Conservation (phyloP, 202 grass and related monocot species). For the Musa balbisiana region DNA sequence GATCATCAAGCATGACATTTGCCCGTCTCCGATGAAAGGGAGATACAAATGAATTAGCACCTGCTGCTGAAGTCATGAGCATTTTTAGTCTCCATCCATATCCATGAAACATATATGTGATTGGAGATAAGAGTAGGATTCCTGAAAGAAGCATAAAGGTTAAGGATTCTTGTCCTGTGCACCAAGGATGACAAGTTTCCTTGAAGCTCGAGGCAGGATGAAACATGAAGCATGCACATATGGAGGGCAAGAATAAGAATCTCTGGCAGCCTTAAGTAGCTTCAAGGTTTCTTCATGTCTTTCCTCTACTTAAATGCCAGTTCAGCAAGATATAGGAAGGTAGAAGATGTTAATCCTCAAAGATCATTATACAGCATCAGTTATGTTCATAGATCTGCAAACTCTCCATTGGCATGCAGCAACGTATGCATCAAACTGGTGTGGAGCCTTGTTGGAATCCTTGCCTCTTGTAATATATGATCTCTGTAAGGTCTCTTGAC, state of each 20-base stretch:
- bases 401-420: no score
- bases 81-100: not conserved
- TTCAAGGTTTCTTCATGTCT: no score
- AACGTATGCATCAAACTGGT: no score
- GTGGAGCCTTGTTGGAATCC: no score
- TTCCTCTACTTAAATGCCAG: no score
- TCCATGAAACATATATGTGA: not conserved
- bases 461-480: no score
- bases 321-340: no score
- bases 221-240: not conserved
- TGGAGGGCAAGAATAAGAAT: slow-evolving; percentile 2
- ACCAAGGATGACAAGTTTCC: not conserved
- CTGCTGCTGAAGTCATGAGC: not conserved
- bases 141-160: slow-evolving; percentile 5
- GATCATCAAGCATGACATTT: not conserved
- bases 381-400: no score
- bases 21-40: not conserved
- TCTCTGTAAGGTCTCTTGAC: no score
- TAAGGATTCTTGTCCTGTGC: not conserved
- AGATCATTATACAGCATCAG: no score
- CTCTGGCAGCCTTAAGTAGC: not conserved
- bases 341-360: no score
- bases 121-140: not conserved
- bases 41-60: not conserved
- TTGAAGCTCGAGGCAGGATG: not conserved